Evolutionary conservation across 139 green algal species (phyloP).

Genomic region (Pleodorina starrii): DNA sequence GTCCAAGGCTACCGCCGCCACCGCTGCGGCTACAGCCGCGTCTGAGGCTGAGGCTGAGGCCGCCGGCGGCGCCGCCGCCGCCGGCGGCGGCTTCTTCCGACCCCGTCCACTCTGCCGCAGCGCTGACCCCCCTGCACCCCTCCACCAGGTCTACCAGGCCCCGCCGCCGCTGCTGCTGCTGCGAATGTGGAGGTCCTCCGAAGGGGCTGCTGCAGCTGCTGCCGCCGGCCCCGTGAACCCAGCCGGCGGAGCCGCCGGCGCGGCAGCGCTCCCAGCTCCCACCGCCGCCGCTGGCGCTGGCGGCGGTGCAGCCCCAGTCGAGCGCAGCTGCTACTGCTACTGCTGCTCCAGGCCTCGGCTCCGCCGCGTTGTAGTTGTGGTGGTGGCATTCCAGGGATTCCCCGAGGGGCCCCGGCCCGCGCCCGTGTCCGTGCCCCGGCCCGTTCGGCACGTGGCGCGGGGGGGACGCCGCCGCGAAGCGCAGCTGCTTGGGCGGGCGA

Average conservation of each 20-base stretch:
- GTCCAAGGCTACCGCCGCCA: no score
- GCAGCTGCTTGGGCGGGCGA: neutral
- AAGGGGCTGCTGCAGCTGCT: neutral
- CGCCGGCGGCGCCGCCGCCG: neutral
- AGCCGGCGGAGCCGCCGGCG: no score
- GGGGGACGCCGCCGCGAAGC: conserved; percentile 11
- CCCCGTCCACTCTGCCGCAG: no score
- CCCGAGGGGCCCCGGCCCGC: neutral
- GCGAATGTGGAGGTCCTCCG: neutral
- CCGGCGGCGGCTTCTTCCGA: neutral
- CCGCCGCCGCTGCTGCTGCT: neutral
- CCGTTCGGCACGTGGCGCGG: no score
- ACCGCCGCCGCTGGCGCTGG: neutral
- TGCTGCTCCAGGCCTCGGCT: no score
- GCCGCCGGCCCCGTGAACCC: neutral
- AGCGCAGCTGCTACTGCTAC: no score
- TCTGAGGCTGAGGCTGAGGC: neutral
- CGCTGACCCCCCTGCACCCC: neutral
- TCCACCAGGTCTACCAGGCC: conserved; percentile 6
- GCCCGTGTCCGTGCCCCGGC: no score
- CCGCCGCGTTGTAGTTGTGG: no score
- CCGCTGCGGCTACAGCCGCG: neutral
- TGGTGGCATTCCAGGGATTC: neutral
- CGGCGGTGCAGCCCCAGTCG: no score
- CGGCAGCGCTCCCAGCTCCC: neutral